Percentiles rank a stretch among this genome's conserved stretches.
Conservation (phyloP, 2,329 filamentous ascomycete species). For the Aspergillaceae sp. region DNA sequence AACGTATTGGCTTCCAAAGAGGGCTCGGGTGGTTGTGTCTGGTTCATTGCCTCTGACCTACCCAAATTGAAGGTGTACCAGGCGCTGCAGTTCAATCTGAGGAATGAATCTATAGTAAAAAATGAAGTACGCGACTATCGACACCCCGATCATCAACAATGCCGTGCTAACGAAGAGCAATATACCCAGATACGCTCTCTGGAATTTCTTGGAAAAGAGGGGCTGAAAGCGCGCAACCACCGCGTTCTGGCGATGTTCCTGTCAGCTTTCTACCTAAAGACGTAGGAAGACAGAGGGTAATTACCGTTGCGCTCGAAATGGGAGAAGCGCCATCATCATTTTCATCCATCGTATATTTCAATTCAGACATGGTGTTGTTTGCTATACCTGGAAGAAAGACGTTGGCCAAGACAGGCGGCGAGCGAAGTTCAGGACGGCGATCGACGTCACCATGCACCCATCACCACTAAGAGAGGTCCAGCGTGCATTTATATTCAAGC, state of each 20-base stretch:
- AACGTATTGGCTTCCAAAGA: not conserved
- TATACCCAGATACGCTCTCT: slow-evolving; percentile 55
- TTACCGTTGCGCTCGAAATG: slow-evolving; percentile 11
- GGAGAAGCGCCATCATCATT: slow-evolving; percentile 4
- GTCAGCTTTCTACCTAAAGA: slow-evolving; percentile 16
- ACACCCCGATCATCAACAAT: slow-evolving; percentile 48
- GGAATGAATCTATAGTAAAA: slow-evolving; percentile 65
- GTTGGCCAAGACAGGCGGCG: not conserved
- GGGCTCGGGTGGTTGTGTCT: not conserved
- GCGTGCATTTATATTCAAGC: no score
- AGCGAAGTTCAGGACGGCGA: no score
- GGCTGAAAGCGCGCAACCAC: slow-evolving; percentile 47
- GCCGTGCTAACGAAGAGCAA: slow-evolving; percentile 47
- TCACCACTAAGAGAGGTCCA: no score
- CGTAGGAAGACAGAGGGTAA: not conserved
- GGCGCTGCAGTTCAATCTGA: slow-evolving; percentile 52
- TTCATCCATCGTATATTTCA: slow-evolving; percentile 8
- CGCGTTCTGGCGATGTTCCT: slow-evolving; percentile 36
- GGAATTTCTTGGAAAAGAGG: slow-evolving; percentile 53
- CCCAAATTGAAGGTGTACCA: slow-evolving; percentile 60
- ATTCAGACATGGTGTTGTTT: slow-evolving; percentile 4
- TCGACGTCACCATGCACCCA: no score
- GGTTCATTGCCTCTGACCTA: slow-evolving; percentile 20
- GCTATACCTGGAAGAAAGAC: not conserved
- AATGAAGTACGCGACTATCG: slow-evolving; percentile 52